Conservation (phyloP, 2,329 filamentous ascomycete species). For the Monosporascus cannonballus region DNA sequence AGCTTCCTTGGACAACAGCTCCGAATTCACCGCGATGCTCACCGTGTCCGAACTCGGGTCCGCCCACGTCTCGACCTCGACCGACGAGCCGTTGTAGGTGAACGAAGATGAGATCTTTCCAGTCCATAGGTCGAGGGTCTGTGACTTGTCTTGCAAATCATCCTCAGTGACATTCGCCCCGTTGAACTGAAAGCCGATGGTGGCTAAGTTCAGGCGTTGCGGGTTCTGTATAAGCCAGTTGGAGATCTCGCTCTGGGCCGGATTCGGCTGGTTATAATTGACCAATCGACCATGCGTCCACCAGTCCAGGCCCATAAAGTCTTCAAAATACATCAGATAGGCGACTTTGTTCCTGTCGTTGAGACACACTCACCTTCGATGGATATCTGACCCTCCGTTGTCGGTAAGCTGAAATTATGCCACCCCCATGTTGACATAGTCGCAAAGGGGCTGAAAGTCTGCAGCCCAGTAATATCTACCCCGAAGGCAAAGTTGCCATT, state of each 20-base stretch:
- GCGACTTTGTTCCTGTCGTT: neutral
- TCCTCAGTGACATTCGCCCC: conserved; percentile 33
- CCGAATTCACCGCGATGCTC: conserved; percentile 35
- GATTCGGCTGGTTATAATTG: conserved; percentile 36
- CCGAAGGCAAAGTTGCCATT: conserved; percentile 45
- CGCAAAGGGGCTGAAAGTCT: conserved; percentile 40
- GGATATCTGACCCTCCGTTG: conserved; percentile 30
- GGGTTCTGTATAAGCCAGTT: conserved; percentile 42
- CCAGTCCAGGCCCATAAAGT: conserved; percentile 37
- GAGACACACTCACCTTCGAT: conserved; percentile 21
- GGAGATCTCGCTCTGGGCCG: conserved; percentile 34
- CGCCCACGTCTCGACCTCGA: conserved; percentile 38
- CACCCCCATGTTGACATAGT: conserved; percentile 43
- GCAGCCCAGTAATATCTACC: conserved; percentile 40
- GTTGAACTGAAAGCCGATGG: conserved; percentile 40
- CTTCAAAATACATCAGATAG: conserved; percentile 14
- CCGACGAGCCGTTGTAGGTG: conserved; percentile 29
- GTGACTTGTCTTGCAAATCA: conserved; percentile 31
- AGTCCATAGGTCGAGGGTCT: conserved; percentile 42
- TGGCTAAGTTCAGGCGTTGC: conserved; percentile 43
- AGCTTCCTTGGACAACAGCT: conserved; percentile 28
- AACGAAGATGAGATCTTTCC: conserved; percentile 39
- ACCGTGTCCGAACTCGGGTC: conserved; percentile 41
- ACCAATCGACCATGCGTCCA: conserved; percentile 36
- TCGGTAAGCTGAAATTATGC: conserved; percentile 43